Evolutionary conservation across 176 grass and related monocot genomes (phyloP).

Genomic region (Typha latifolia): DNA sequence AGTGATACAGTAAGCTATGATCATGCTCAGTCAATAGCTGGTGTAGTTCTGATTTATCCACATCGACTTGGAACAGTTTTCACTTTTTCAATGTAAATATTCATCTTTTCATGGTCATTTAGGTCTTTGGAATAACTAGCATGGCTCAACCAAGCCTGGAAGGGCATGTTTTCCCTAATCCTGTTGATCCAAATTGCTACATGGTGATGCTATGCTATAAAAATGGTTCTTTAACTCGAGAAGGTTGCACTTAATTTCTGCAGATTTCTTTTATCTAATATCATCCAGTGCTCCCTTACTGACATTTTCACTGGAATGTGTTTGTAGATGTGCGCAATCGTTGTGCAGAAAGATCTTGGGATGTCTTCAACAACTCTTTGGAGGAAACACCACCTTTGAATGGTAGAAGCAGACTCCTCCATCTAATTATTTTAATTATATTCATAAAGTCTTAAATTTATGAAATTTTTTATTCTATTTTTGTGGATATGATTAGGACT

Average conservation of each 20-base stretch:
- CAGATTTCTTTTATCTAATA: not conserved
- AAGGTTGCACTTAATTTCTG: constrained; percentile 35
- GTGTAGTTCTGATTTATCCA: not conserved
- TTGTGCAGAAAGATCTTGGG: constrained; percentile 71
- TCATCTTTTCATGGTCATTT: not conserved
- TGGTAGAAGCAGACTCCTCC: constrained; percentile 27
- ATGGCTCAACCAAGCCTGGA: constrained; percentile 82
- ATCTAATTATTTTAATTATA: not conserved
- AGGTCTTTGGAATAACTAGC: constrained; percentile 90
- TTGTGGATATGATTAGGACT: no score
- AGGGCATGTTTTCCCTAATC: constrained; percentile 96
- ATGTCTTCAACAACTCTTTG: constrained; percentile 69
- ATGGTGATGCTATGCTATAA: constrained; percentile 99
- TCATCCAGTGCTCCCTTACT: not conserved
- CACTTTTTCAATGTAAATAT: not conserved
- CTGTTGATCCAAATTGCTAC: constrained; percentile 77
- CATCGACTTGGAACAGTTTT: not conserved
- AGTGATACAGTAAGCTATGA: constrained; percentile 81
- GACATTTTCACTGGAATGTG: constrained; percentile 7
- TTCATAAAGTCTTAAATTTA: not conserved
- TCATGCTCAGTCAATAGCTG: not conserved
- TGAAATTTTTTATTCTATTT: not conserved
- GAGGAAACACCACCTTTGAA: constrained; percentile 63
- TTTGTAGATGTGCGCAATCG: constrained; percentile 67
- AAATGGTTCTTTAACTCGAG: constrained; percentile 95